Evolutionary conservation across 2,329 filamentous ascomycete species (phyloP), one percentile per base, ranked within the genome.

Genomic region (Alternaria hordeiaustralica): DNA sequence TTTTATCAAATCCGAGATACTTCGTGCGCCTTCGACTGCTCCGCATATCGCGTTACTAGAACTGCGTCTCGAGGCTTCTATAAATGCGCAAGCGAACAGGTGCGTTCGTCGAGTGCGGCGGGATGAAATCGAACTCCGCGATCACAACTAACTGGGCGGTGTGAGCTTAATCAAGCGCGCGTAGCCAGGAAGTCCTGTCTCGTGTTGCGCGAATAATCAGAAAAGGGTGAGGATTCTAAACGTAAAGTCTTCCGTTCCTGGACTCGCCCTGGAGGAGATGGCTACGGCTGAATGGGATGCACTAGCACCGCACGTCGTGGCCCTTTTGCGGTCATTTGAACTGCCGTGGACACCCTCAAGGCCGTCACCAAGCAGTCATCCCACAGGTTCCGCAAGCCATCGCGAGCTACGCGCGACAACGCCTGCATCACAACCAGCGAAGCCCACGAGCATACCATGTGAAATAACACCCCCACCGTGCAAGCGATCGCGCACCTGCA

Each of bases 191-290:
- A 23, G n/a, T 25, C 30, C 18, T 25, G 28, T 30, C 49, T 30
- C 33, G 30, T 9, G 28, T 36, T 53, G 49, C 49, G 49, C 49
- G 49, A 53, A 53, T 41, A 36, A 41, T 53, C 1, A 2, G 13
- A 53, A 53, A 21, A 30, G 49, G 49, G 23, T 25, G 49, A 15
- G 30, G 33, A 36, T 53, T 53, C 13, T 25, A 21, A 41, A 53
- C 49, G 49, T 53, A 53, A 53, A 53, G 49, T 53, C 49, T 41
- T 53, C 30, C 49, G 12, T 53, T 53, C 49, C n/a, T 25, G 49
- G 49, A 53, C 49, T 20, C 28, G 30, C 13, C 20, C 15, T 36
- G 30, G 20, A 15, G 7, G 13, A 53, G 3, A 23, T 53, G 20
- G 13, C 30, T 53, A 53, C 30, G 49, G 49, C 49, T 53, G 49